A percentile compares a stretch with the other conserved stretches of the same genome.
phyloP scores from a whole-genome alignment of 2,329 filamentous ascomycete species.

The Fonsecaea monophora region DNA sequence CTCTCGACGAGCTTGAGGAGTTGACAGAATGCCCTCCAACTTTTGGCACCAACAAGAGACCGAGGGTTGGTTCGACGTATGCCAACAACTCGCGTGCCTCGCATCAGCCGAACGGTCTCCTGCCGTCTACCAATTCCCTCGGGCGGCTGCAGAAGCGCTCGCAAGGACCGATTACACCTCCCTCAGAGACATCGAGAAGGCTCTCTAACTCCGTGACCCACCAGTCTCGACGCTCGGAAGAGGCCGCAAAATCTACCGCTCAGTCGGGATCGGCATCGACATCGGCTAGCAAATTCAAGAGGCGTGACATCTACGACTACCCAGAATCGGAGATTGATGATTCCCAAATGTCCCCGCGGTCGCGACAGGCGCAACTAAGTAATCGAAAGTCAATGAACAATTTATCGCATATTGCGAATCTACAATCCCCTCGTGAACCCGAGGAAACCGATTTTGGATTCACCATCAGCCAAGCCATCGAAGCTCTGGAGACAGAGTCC shows the following conservation, averaged over 20 bases:
- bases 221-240: slow-evolving; percentile 5
- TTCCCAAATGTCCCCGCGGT: slow-evolving; percentile 40
- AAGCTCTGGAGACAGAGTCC: slow-evolving; percentile 27
- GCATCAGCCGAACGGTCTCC: slow-evolving; percentile 3
- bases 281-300: slow-evolving; percentile 37
- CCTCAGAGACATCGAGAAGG: slow-evolving; percentile 17
- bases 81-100: neutral
- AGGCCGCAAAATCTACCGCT: slow-evolving; percentile 9
- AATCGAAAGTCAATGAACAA: slow-evolving; percentile 19
- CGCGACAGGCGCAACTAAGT: slow-evolving; percentile 26
- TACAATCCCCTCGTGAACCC: slow-evolving; percentile 19
- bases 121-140: slow-evolving; percentile 2
- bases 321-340: slow-evolving; percentile 40
- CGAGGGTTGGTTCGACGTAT: neutral
- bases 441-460: slow-evolving; percentile 16
- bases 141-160: slow-evolving; percentile 2
- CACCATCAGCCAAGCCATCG: slow-evolving; percentile 22
- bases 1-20: slow-evolving; percentile 33
- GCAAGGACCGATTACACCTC: slow-evolving; percentile 24
- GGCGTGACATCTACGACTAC: slow-evolving; percentile 32
- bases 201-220: slow-evolving; percentile 16
- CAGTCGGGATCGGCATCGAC: slow-evolving; percentile 16
- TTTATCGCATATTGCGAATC: slow-evolving; percentile 20
- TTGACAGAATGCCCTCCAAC: slow-evolving; percentile 28
- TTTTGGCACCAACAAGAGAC: slow-evolving; percentile 10